Conservation (phyloP, 2,329 filamentous ascomycete species). For the Paecilomyces variotii region DNA sequence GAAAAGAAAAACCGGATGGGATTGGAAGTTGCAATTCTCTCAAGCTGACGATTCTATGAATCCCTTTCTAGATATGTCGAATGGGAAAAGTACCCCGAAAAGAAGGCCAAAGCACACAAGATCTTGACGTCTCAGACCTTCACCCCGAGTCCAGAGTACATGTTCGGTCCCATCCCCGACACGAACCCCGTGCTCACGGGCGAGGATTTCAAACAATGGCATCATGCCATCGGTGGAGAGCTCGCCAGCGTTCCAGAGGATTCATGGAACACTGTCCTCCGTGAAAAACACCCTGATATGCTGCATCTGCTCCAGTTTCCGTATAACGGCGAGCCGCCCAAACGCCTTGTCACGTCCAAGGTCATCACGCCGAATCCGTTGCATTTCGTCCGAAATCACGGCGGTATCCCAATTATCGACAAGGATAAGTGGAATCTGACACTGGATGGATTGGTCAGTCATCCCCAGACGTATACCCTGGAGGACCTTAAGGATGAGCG, state of each 20-base stretch:
- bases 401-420: constrained; percentile 60
- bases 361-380: constrained; percentile 52
- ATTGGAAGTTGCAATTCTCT: background rate
- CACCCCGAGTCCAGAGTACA: constrained; percentile 45
- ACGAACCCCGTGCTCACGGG: constrained; percentile 53
- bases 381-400: constrained; percentile 66
- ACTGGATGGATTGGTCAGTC: constrained; percentile 54
- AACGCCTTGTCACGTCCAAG: constrained; percentile 48
- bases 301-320: constrained; percentile 56
- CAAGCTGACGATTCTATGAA: background rate
- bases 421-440: constrained; percentile 45
- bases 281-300: constrained; percentile 55
- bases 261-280: constrained; percentile 48
- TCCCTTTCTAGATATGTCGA: constrained; percentile 48
- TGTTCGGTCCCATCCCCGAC: constrained; percentile 46
- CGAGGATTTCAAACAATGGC: constrained; percentile 51
- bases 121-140: constrained; percentile 48
- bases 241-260: constrained; percentile 47
- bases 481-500: constrained; percentile 54
- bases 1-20: no score
- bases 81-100: constrained; percentile 63
- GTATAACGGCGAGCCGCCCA: constrained; percentile 56
- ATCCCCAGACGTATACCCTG: constrained; percentile 50
- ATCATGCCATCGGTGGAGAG: constrained; percentile 44
- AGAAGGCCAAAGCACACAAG: constrained; percentile 52